Base-by-base conservation (phyloP, 179 eudicot genomes). In the Silene coronaria region DNA sequence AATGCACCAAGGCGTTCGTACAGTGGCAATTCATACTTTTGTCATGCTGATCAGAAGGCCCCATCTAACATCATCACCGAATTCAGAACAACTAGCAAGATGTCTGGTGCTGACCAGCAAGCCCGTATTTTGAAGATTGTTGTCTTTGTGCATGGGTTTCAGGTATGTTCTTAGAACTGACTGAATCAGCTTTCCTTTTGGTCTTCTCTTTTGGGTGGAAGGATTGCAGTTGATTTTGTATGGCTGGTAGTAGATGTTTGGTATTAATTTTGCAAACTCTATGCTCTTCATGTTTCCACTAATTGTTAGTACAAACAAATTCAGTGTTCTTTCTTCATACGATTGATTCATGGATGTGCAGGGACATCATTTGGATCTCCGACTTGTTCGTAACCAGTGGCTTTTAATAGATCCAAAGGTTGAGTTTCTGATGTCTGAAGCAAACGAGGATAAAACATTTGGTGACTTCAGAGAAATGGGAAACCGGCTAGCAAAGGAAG, bases 381-480 rank as follows among this genome's bases (percentile, higher is more conserved):
- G 99, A 77, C 97, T 95, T 82, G 95, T 95, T 60, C 95, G 99
- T 74, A 95, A 95, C 70, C 99, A 92, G 78, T 95, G 99, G 99
- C 96, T 95, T 81, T 77, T 92, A 80, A 79, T 95, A 79, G 97
- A 95, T 84, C 97, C 99, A 21, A 90, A 91, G 81, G 84, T 78
- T 30, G 99, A 95, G 76, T 88, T 85, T 89, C 90, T 95, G 48
- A 91, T 95, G 99, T 95, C 99, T 38, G 99, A 92, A 84, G 95
- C 76, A 51, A 95, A 95, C 72, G 99, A 92, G 85, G 99, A 95
- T 74, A 95, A 92, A 85, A 95, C 99, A 45, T 91, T 93, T 34
- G 99, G 93, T 13, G 99, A 95, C 83, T 88, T 95, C 73, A 84
- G 99, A 82, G 99, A 95, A 89, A 95, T 95, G 99, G 99, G 99